Evolutionary conservation across 768 basidiomycete species (phyloP).

Genomic region (Auriculariales sp.): DNA sequence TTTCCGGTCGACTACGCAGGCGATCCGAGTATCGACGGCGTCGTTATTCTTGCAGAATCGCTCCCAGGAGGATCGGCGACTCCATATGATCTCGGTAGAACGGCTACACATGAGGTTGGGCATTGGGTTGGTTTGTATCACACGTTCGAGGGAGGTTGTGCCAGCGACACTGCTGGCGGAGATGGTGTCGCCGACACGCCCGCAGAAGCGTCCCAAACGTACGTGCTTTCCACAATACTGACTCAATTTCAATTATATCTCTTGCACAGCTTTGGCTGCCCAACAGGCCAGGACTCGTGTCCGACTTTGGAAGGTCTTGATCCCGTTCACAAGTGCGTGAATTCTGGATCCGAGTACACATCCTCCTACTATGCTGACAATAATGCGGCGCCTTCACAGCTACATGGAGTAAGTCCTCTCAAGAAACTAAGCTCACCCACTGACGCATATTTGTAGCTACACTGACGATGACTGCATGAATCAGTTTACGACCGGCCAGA

Average conservation of each 20-base stretch:
- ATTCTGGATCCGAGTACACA: too few species aligned
- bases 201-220: conserved; percentile 14
- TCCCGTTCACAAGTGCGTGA: conserved; percentile 8
- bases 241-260: conserved; percentile 8
- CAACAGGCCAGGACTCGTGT: conserved; percentile 19
- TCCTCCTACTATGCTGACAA: background rate
- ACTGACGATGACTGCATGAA: conserved; percentile 8
- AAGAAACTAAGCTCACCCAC: too few species aligned
- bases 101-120: conserved; percentile 23
- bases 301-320: conserved; percentile 7
- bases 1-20: conserved; percentile 19
- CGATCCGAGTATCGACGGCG: conserved; percentile 19
- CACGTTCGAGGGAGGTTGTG: conserved; percentile 22
- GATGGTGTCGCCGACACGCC: conserved; percentile 12
- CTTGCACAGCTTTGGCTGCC: conserved; percentile 17
- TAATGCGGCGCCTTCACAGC: background rate
- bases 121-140: conserved; percentile 27
- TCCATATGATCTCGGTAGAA: conserved; percentile 11
- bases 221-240: background rate
- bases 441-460: background rate
- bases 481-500: conserved; percentile 10
- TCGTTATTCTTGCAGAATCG: conserved; percentile 18
- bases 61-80: conserved; percentile 13
- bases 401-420: background rate
- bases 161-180: conserved; percentile 5